Base-by-base conservation (phyloP, 805 yeast species). In the Schwanniomyces sp. region DNA sequence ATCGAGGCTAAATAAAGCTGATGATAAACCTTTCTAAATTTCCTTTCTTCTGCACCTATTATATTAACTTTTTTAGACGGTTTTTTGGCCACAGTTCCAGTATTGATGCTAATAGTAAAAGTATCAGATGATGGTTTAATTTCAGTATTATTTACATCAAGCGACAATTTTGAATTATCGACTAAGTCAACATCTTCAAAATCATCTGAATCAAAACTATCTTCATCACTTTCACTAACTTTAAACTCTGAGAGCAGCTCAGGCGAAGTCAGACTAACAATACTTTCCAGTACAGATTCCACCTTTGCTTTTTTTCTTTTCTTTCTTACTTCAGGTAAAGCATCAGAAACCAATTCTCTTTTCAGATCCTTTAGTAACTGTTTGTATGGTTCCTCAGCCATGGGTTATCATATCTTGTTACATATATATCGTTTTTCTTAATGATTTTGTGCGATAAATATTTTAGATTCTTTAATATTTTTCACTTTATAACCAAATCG, bases 1-100 rank as follows among this genome's bases (percentile, higher is more conserved):
- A 89, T 79, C 21, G 77, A 64, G 12, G 80, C 69, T 2, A 92
- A 54, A 48, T 81, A 78, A 44, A 79, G 53, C 64, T 81, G 76
- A 61, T 91, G 97, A 7, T 82, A 62, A 0, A 63, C 52, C 41
- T 73, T 70, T 16, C 97, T 67, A 39, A 62, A 64, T 1, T 56
- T 55, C 14, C 87, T 68, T 57, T 86, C 91, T 38, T 83, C 86
- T 44, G 72, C 74, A 3, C 76, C 60, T 1, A 84, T 75, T 0
- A 78, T 59, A 14, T 57, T 60, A 7, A 66, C 54, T 41, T 66
- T 64, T 28, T 63, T 54, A 51, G 64, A 53, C 17, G 12, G 34
- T 49, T 55, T 55, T 43, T 55, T 46, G 5, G 53, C 52, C 30
- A 50, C 40, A 14, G 59, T 52, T 26, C 52, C 53, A 45, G 55